These are phyloP conservation scores for Clonostachys rosea DNA, from an alignment of 2,329 filamentous ascomycete genomes.

Conservation along the genomic window DNA sequence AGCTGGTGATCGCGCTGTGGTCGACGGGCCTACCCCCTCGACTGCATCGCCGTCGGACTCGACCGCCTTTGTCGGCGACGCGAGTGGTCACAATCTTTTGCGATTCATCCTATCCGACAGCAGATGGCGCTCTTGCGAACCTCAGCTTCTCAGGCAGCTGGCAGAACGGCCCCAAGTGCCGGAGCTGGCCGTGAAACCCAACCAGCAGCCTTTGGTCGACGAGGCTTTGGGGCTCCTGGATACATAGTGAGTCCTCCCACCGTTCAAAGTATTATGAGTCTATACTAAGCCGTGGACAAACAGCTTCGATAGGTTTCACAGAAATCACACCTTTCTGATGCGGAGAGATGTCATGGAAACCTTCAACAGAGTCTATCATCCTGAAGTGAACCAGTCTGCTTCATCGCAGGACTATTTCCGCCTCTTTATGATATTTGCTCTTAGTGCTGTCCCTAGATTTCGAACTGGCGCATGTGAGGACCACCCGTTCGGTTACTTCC, in stretches of 20 bases:
- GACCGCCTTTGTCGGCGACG: slow-evolving; percentile 7
- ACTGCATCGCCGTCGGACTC: slow-evolving; percentile 2
- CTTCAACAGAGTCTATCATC: slow-evolving; percentile 3
- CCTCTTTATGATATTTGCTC: background rate
- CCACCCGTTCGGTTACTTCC: slow-evolving; percentile 33
- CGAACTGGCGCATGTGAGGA: slow-evolving; percentile 18
- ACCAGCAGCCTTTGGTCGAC: slow-evolving; percentile 3
- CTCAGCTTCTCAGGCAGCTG: slow-evolving; percentile 7
- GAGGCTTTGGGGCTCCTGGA: slow-evolving; percentile 2
- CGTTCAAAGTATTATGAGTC: background rate
- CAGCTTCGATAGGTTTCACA: slow-evolving; percentile 3
- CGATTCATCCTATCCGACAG: slow-evolving; percentile 6
- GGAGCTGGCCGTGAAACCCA: slow-evolving; percentile 2
- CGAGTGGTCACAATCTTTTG: slow-evolving; percentile 5
- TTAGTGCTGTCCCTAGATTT: slow-evolving; percentile 18
- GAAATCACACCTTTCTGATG: slow-evolving; percentile 3
- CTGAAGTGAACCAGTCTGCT: background rate
- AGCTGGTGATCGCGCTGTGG: background rate
- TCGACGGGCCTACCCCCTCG: background rate
- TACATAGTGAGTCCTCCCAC: slow-evolving; percentile 1
- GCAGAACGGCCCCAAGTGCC: slow-evolving; percentile 6
- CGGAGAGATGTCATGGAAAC: slow-evolving; percentile 1
- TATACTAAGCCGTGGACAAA: background rate
- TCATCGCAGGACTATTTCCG: slow-evolving; percentile 1
- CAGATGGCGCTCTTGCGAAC: slow-evolving; percentile 6